Percentiles rank a stretch among this genome's conserved stretches.
phyloP scores from a whole-genome alignment of 1,284 basidiomycete species.

The Papiliotrema nemorosa region DNA sequence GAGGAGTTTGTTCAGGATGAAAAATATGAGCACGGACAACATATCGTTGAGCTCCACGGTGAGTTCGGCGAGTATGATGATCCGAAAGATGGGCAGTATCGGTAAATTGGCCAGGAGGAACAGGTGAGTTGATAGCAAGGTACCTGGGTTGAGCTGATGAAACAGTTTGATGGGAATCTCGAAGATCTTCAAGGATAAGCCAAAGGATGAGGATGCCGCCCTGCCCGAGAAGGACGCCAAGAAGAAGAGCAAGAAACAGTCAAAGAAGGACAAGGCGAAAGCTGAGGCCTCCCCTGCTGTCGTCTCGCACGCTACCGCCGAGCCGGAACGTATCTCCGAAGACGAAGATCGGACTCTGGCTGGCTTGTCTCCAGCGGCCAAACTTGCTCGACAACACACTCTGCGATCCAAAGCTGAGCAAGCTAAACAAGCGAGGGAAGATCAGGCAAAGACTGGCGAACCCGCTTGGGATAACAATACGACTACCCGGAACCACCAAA shows the following conservation, averaged over 20 bases:
- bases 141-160: not conserved
- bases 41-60: constrained; percentile 97
- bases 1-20: constrained; percentile 68
- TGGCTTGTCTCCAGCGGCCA: constrained; percentile 87
- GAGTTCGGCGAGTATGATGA: constrained; percentile 93
- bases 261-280: constrained; percentile 50
- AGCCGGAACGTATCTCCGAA: constrained; percentile 59
- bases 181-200: constrained; percentile 90
- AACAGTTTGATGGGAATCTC: constrained; percentile 77
- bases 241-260: constrained; percentile 52
- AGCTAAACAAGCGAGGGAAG: constrained; percentile 37
- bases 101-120: constrained; percentile 88
- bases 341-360: constrained; percentile 57
- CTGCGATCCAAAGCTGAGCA: constrained; percentile 65
- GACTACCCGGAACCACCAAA: constrained; percentile 51
- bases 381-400: constrained; percentile 84
- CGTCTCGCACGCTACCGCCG: constrained; percentile 79
- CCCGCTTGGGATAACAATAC: constrained; percentile 76
- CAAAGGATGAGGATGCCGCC: constrained; percentile 56
- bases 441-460: constrained; percentile 16
- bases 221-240: constrained; percentile 56
- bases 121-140: constrained; percentile 44
- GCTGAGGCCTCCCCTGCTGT: constrained; percentile 64
- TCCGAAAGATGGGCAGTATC: constrained; percentile 90
- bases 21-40: constrained; percentile 94